Conservation (phyloP, 2,329 filamentous ascomycete genomes). For the Teratosphaeria pseudoeucalypti region DNA sequence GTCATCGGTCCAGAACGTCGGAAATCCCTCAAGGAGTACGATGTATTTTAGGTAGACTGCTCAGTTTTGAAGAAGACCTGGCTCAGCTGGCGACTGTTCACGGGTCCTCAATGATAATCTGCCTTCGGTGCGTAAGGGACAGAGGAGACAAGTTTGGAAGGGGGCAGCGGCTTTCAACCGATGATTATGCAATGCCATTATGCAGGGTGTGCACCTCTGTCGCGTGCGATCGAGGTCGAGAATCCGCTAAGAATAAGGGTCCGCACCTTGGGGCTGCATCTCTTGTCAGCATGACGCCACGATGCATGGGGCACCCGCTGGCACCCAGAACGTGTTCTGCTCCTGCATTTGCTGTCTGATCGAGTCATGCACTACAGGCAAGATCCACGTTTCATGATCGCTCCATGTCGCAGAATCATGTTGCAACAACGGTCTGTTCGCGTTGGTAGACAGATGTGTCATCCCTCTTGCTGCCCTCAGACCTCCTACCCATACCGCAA, state of each 20-base stretch:
- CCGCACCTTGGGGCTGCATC: background rate
- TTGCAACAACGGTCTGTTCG: background rate
- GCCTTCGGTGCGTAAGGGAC: background rate
- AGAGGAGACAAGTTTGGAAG: background rate
- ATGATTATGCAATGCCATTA: background rate
- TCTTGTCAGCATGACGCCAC: background rate
- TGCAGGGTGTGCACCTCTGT: background rate
- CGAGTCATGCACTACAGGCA: background rate
- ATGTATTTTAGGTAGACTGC: background rate
- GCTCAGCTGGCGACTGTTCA: background rate
- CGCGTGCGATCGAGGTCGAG: background rate
- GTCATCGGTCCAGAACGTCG: background rate
- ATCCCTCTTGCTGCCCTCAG: no score
- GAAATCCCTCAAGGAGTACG: background rate
- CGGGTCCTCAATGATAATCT: background rate
- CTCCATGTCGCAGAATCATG: background rate
- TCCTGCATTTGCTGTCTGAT: background rate
- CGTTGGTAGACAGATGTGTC: no score
- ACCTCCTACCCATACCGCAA: no score
- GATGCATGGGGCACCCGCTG: background rate
- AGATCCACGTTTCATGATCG: no score
- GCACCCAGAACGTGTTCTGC: background rate
- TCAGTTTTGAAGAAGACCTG: background rate
- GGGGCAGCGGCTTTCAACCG: background rate
- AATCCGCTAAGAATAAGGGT: background rate